Conservation (phyloP, 345 rosid genomes). For the Linum tenue region DNA sequence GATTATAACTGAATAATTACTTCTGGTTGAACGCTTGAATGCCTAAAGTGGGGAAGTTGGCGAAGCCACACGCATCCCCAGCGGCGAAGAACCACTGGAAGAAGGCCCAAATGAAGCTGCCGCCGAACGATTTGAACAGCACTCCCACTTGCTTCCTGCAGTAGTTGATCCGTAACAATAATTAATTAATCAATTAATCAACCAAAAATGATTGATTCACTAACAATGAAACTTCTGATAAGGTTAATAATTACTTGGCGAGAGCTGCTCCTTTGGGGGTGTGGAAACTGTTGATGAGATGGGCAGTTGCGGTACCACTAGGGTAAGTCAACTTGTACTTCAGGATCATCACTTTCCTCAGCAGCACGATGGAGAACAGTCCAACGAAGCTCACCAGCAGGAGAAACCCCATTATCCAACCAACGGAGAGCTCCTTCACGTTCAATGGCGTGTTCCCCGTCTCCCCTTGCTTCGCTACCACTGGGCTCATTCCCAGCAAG, state of each 20-base stretch:
- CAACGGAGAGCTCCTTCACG: conserved; percentile 49
- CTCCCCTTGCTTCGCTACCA: conserved; percentile 43
- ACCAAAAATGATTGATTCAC: no score
- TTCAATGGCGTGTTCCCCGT: conserved; percentile 42
- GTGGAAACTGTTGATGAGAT: conserved; percentile 84
- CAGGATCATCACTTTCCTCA: conserved; percentile 76
- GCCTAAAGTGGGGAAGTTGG: conserved; percentile 70
- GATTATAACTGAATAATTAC: conserved; percentile 20
- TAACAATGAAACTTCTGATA: no score
- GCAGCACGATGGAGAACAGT: conserved; percentile 68
- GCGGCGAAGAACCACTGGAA: conserved; percentile 64
- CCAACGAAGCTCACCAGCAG: conserved; percentile 83
- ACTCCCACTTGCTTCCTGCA: conserved; percentile 45
- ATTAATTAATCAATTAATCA: no score
- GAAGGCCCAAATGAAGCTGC: conserved; percentile 44
- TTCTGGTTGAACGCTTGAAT: conserved; percentile 44
- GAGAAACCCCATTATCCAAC: conserved; percentile 77
- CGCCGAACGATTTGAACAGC: conserved; percentile 35
- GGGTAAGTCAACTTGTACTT: conserved; percentile 79
- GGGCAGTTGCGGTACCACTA: conserved; percentile 90
- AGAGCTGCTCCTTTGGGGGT: conserved; percentile 85
- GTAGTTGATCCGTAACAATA: not conserved
- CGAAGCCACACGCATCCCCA: conserved; percentile 67
- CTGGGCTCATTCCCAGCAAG: conserved; percentile 61
- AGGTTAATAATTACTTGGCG: conserved; percentile 42